Evolutionary conservation across 2,329 filamentous ascomycete genomes (phyloP), one percentile per base, ranked within the genome.

Genomic region (Proliferodiscus dingleyae): DNA sequence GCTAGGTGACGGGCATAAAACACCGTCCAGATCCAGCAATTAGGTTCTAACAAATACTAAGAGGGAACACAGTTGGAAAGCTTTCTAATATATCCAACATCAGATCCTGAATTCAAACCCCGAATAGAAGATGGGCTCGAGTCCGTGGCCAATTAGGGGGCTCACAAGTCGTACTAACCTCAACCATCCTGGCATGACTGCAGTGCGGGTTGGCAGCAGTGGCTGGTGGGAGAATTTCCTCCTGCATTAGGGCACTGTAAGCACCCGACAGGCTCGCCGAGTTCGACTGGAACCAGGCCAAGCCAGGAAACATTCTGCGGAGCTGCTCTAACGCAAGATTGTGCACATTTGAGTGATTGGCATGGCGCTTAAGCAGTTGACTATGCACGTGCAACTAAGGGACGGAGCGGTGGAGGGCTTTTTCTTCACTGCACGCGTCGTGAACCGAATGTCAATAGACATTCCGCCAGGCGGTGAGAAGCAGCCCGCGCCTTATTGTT

Each of bases 351-450:
- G 29, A 37, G 28, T 37, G 43, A 48, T 45, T 44, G 44, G 42
- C 33, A 51, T 50, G 47, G 54, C 52, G 54, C 54, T 54, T 56
- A 56, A 43, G 54, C 50, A 56, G 45, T 49, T 56, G 54, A 51
- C 48, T 49, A 16, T 53, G 51, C 48, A 53, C 40, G 47, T 49
- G 42, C 46, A 28, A 34, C 43, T 16, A n/a, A 47, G 30, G 30
- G 41, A 48, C n/a, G 15, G 18, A 28, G 22, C 23, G 9, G 30
- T 34, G 10, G 10, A 16, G 4, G 4, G 18, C 30, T 34, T 5
- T 13, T 28, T 28, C 13, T 28, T 28, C 26, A 13, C 13, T 7
- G 13, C 26, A 28, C 26, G 7, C 26, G 7, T 7, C 26, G 7
- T 7, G 26, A 28, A 28, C 13, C 26, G 7, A 28, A 13, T 7